phyloP scores from a whole-genome alignment of 371 early-diverging fungal genomes.

The Dichotomocladium elegans region DNA sequence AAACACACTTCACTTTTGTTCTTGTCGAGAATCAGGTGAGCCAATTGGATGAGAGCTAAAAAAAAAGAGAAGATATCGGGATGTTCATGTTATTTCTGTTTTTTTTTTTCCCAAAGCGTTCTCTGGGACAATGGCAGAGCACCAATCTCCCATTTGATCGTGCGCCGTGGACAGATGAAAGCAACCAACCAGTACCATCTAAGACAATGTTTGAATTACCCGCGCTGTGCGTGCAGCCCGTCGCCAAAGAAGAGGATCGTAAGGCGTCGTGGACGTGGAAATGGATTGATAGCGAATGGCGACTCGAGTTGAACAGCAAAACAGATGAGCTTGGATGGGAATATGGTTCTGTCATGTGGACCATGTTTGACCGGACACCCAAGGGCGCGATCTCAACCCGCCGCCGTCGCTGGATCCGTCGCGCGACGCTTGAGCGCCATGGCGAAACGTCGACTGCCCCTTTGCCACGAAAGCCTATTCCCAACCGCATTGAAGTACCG shows the following conservation, averaged over 20 bases:
- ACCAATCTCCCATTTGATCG: constrained; percentile 3
- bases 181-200: neutral
- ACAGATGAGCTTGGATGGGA: constrained; percentile 15
- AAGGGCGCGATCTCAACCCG: constrained; percentile 16
- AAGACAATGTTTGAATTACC: constrained; percentile 10
- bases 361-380: constrained; percentile 9
- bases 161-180: constrained; percentile 14
- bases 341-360: constrained; percentile 15
- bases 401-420: constrained; percentile 17
- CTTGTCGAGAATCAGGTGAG: constrained; percentile 16
- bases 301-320: constrained; percentile 3
- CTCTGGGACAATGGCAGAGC: constrained; percentile 13
- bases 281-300: constrained; percentile 16
- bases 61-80: neutral
- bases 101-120: constrained; percentile 1
- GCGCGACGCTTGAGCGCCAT: constrained; percentile 8
- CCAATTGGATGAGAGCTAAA: neutral
- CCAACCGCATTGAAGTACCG: neutral
- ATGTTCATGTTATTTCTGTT: neutral
- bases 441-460: neutral
- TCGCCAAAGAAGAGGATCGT: neutral
- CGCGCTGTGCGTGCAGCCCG: neutral
- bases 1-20: constrained; percentile 8
- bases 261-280: constrained; percentile 10
- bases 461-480: neutral